A percentile compares a stretch with the other conserved stretches of the same genome.
Evolutionary conservation across 2,329 filamentous ascomycete genomes (phyloP).

Genomic region (Coniosporium tulheliwenetii): DNA sequence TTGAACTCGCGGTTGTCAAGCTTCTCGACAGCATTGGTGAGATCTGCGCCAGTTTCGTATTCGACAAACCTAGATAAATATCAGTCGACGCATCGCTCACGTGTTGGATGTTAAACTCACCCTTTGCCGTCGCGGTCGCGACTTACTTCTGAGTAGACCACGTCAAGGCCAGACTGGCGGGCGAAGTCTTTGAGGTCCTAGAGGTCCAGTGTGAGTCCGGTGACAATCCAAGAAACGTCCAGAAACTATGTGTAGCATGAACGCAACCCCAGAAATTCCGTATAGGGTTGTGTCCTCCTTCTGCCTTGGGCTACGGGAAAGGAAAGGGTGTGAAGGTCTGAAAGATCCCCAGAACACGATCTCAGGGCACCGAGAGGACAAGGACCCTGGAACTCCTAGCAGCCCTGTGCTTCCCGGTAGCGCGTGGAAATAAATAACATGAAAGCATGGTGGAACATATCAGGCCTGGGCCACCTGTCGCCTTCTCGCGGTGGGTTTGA

Average conservation of each 20-base stretch:
- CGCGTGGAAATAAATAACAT: no score
- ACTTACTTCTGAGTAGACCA: conserved; percentile 93
- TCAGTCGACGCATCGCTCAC: neutral
- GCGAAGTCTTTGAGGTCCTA: conserved; percentile 99
- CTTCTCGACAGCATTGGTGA: conserved; percentile 86
- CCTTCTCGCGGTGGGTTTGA: no score
- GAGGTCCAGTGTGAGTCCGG: conserved; percentile 65
- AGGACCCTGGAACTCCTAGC: no score
- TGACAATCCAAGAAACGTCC: conserved; percentile 3
- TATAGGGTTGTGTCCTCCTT: no score
- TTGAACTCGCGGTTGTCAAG: conserved; percentile 90
- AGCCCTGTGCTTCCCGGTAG: no score
- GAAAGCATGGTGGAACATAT: no score
- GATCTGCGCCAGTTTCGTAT: conserved; percentile 82
- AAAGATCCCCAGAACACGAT: no score
- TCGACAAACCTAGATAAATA: conserved; percentile 65
- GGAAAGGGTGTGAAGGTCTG: no score
- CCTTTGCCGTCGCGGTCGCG: conserved; percentile 86
- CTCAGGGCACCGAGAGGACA: no score
- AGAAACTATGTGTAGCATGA: neutral
- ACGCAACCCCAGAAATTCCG: no score
- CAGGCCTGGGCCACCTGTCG: no score
- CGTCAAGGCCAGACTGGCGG: conserved; percentile 87
- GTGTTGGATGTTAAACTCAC: conserved; percentile 35
- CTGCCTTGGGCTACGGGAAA: no score